Conservation (phyloP, 1,284 basidiomycete genomes). For the Apiotrichum veenhuisii region DNA sequence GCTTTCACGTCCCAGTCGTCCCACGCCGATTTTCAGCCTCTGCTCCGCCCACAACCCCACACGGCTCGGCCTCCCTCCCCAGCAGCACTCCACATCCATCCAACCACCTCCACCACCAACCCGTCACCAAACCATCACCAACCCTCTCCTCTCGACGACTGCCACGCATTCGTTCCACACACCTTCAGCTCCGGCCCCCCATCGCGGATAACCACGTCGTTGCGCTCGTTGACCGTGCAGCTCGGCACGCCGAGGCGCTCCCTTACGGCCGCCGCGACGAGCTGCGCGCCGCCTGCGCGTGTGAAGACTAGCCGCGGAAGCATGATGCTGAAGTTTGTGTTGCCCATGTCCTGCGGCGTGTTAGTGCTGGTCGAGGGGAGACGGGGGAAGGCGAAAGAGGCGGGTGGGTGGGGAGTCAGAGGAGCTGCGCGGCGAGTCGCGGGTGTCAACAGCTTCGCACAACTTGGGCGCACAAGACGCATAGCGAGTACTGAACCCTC, state of each 20-base stretch:
- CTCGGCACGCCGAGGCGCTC: constrained; percentile 59
- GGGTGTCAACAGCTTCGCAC: too few relatives aligned
- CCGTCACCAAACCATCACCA: neutral
- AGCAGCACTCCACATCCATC: too few relatives aligned
- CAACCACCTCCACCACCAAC: too few relatives aligned
- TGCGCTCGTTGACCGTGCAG: constrained; percentile 79
- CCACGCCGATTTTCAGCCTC: too few relatives aligned
- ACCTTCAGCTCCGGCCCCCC: constrained; percentile 67
- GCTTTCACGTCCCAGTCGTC: too few relatives aligned
- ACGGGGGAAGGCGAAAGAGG: neutral
- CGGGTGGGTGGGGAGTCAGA: too few relatives aligned
- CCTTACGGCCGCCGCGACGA: constrained; percentile 75
- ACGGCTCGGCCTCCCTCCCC: too few relatives aligned
- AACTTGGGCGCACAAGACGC: too few relatives aligned
- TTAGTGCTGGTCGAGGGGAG: neutral
- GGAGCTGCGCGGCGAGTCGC: too few relatives aligned
- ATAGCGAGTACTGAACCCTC: too few relatives aligned
- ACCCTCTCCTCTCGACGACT: constrained; percentile 6
- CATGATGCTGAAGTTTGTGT: constrained; percentile 96
- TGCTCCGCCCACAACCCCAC: too few relatives aligned
- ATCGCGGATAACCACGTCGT: constrained; percentile 75
- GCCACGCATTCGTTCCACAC: constrained; percentile 55
- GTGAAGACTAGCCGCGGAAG: constrained; percentile 77
- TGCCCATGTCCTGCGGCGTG: constrained; percentile 78
- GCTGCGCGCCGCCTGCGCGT: constrained; percentile 69